These are phyloP conservation scores for Pythium apleroticum DNA, from an alignment of 352 stramenopile genomes.

Conservation along the genomic window DNA sequence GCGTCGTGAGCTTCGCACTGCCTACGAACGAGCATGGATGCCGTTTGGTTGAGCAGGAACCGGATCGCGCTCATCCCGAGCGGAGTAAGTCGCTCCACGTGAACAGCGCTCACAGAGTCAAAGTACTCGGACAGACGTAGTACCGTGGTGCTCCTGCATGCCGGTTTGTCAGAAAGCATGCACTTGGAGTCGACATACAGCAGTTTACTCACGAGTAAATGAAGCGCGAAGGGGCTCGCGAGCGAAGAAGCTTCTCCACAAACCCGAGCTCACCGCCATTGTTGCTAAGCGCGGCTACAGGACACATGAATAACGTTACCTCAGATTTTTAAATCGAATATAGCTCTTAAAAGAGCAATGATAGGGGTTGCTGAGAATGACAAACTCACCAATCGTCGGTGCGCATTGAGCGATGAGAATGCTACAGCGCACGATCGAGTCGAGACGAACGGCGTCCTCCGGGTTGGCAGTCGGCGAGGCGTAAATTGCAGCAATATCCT, in stretches of 20 bases:
- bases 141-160: conserved; percentile 15
- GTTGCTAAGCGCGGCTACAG: neutral
- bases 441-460: conserved; percentile 25
- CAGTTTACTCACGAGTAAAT: conserved; percentile 18
- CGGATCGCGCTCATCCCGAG: conserved; percentile 23
- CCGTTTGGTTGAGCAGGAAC: conserved; percentile 24
- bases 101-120: neutral
- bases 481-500: conserved; percentile 32
- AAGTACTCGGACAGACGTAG: conserved; percentile 22
- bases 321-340: too few relatives aligned
- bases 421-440: conserved; percentile 33
- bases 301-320: too few relatives aligned
- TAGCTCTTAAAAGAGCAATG: neutral
- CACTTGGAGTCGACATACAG: neutral
- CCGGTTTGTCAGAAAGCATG: neutral
- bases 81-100: conserved; percentile 14
- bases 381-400: conserved; percentile 17
- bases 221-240: conserved; percentile 13
- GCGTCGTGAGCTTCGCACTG: conserved; percentile 17
- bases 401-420: conserved; percentile 32
- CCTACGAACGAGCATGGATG: conserved; percentile 11
- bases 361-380: neutral
- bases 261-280: conserved; percentile 12
- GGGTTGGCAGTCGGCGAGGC: neutral
- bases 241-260: conserved; percentile 19